These are phyloP conservation scores for Leishmania tropica DNA, from an alignment of 208 protist genomes.

Conservation along the genomic window DNA sequence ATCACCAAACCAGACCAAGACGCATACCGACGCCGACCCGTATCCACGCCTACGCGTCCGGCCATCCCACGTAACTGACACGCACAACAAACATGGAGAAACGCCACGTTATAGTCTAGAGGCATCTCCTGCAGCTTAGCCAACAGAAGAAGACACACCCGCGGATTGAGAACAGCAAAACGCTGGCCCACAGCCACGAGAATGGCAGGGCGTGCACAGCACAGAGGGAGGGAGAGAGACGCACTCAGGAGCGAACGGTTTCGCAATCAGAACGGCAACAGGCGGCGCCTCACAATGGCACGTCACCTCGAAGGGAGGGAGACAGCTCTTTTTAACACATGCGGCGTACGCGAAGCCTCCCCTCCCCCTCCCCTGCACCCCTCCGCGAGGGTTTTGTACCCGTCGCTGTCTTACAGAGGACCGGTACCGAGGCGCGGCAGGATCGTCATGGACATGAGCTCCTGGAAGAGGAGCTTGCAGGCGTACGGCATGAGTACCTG, in stretches of 20 bases:
- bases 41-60: neutral
- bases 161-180: neutral
- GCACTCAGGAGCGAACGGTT: neutral
- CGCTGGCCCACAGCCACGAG: neutral
- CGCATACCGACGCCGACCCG: neutral
- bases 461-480: slow-evolving; percentile 99
- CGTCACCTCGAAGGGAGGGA: neutral
- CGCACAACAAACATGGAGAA: neutral
- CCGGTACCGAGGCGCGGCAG: slow-evolving; percentile 43
- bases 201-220: neutral
- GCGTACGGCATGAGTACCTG: slow-evolving; percentile 98
- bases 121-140: neutral
- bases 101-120: neutral
- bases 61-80: neutral
- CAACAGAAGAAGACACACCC: neutral
- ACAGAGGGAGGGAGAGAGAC: neutral
- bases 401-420: slow-evolving; percentile 25
- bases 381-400: neutral
- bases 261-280: neutral
- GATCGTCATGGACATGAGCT: slow-evolving; percentile 99
- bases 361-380: neutral
- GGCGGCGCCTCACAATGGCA: neutral
- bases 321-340: neutral
- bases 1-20: neutral
- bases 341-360: neutral